Evolutionary conservation across 805 yeast genomes (phyloP), one percentile per base, ranked within the genome.

Genomic region (Torulaspora maleeae): DNA sequence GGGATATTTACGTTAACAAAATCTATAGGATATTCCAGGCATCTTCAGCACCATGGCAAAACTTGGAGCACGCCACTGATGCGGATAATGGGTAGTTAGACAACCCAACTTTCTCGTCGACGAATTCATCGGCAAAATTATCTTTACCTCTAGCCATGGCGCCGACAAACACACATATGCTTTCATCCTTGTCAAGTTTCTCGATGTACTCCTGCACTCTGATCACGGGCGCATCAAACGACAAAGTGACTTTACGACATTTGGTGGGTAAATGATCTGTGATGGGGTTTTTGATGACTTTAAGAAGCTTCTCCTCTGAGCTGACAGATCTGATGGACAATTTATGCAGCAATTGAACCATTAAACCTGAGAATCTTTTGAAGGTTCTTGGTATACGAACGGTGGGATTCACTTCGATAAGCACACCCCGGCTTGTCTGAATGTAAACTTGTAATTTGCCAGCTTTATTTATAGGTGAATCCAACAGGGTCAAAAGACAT

Each of bases 141-240:
- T 93, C 99, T 64, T 84, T 85, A 61, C 99, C 99, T 67, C 97
- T 82, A 16, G 99, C 99, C 96, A 93, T 93, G 38, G 99, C 96
- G 63, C 99, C 99, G 38, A 93, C 97, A 68, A 93, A 93, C 22
- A 93, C 97, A 75, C 99, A 93, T 56, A 93, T 82, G 62, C 95
- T 86, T 71, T 93, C 96, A 61, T 87, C 95, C 2, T 80, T 82
- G 56, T 81, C 95, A 56, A 93, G 72, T 47, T 83, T 83, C 33
- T 59, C 53, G 32, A 90, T 90, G 64, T 87, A 90, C 61, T 90
- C 96, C 67, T 88, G 95, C 3, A 88, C 96, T 56, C 89, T 77
- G 54, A 79, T 78, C 41, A 91, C 87, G 51, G 85, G 83, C 12
- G 98, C 95, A 63, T 93, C 98, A 55, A 87, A 88, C 4, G 95